phyloP scores from a whole-genome alignment of 2,329 filamentous ascomycete genomes.

The Xylaria sp. region DNA sequence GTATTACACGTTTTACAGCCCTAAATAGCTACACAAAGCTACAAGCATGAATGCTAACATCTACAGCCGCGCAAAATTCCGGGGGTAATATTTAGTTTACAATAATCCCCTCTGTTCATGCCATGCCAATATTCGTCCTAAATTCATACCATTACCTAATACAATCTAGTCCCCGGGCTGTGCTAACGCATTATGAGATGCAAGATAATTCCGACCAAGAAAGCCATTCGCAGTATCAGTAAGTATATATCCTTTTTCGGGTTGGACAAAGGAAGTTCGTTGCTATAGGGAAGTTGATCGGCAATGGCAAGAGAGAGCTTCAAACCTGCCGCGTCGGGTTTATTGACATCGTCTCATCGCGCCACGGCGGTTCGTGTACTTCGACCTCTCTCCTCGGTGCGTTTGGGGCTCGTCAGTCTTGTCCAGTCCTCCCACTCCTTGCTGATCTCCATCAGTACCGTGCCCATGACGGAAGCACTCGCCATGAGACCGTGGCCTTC shows the following conservation, averaged over 20 bases:
- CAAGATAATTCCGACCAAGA: slow-evolving; percentile 1
- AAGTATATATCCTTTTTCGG: slow-evolving; percentile 2
- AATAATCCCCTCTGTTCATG: slow-evolving; percentile 1
- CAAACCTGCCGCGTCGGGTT: background rate
- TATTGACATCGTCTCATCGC: slow-evolving; percentile 34
- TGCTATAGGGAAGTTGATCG: background rate
- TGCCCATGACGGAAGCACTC: slow-evolving; percentile 89
- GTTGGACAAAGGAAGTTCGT: background rate
- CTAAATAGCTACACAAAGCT: background rate
- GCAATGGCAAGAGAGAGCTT: background rate
- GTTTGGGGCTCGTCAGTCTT: slow-evolving; percentile 61
- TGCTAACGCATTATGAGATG: slow-evolving; percentile 1
- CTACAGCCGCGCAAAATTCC: background rate
- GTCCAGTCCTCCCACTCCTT: slow-evolving; percentile 94
- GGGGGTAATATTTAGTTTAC: background rate
- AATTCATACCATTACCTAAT: slow-evolving; percentile 18
- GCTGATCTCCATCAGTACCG: slow-evolving; percentile 92
- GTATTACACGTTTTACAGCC: slow-evolving; percentile 10
- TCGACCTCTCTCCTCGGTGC: slow-evolving; percentile 45
- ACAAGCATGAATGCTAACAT: slow-evolving; percentile 6
- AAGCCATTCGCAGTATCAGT: background rate
- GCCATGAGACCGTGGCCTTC: slow-evolving; percentile 98
- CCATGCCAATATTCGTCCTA: slow-evolving; percentile 7
- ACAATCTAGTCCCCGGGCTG: background rate
- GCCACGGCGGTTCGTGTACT: slow-evolving; percentile 36